Conservation (phyloP, 75 land plant genomes). For the Selaginella moellendorffii region DNA sequence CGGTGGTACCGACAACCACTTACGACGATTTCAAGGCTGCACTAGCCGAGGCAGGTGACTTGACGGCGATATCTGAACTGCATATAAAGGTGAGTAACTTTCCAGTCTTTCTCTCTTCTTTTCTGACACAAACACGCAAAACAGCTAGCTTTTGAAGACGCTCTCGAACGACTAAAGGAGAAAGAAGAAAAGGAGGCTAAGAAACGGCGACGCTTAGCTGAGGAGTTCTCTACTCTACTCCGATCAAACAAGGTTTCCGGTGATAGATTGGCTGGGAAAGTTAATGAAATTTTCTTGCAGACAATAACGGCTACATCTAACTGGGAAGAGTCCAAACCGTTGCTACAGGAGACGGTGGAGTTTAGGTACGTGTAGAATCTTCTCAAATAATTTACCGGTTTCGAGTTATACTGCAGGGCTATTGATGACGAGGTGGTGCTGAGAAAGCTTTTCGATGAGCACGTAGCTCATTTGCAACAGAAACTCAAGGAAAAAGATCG, state of each 20-base stretch:
- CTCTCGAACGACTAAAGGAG: conserved; percentile 61
- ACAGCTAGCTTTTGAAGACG: conserved; percentile 79
- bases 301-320: conserved; percentile 48
- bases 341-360: conserved; percentile 52
- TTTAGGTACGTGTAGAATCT: conserved; percentile 15
- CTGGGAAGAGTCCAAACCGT: conserved; percentile 66
- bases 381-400: conserved; percentile 16
- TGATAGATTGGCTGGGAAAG: conserved; percentile 7
- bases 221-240: conserved; percentile 56
- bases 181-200: conserved; percentile 97
- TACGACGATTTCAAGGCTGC: conserved; percentile 72
- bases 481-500: conserved; percentile 84
- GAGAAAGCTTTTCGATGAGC: conserved; percentile 53
- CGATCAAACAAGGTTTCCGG: conserved; percentile 44
- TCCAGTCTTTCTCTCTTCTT: neutral
- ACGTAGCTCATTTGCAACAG: conserved; percentile 46
- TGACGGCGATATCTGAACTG: conserved; percentile 47
- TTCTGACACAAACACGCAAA: neutral
- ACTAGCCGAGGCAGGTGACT: conserved; percentile 35
- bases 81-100: conserved; percentile 56
- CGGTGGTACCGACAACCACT: conserved; percentile 40
- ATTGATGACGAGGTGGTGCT: conserved; percentile 23
- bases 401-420: conserved; percentile 36
- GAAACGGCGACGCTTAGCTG: conserved; percentile 64
- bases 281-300: conserved; percentile 23